These are phyloP conservation scores for Syzygium grande DNA, from an alignment of 345 rosid genomes.

Conservation along the genomic window DNA sequence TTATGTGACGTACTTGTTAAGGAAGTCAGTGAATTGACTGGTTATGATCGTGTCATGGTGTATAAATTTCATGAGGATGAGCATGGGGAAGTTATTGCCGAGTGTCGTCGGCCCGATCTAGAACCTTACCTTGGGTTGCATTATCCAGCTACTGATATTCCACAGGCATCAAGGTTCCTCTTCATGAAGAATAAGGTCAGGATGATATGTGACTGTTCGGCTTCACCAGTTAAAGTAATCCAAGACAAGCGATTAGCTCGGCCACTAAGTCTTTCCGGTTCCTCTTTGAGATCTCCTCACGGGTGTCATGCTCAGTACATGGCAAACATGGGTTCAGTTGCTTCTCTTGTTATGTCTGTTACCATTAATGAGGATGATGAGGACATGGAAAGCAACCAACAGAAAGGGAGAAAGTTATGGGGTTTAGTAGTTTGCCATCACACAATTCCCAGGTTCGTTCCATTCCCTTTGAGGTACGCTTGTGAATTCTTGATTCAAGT, in stretches of 20 bases:
- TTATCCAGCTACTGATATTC: constrained; percentile 87
- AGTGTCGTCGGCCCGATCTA: constrained; percentile 32
- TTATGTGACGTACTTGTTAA: constrained; percentile 63
- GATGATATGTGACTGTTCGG: constrained; percentile 75
- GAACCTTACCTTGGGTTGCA: constrained; percentile 79
- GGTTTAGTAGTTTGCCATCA: constrained; percentile 95
- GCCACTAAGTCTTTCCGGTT: constrained; percentile 71
- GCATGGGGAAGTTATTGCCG: constrained; percentile 90
- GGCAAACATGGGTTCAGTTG: constrained; percentile 79
- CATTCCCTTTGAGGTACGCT: constrained; percentile 77
- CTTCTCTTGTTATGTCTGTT: constrained; percentile 83
- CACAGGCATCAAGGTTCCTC: constrained; percentile 80
- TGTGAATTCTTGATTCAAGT: constrained; percentile 83
- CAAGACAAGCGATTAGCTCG: constrained; percentile 55
- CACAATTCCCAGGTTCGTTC: constrained; percentile 58
- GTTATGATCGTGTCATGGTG: constrained; percentile 83
- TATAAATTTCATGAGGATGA: constrained; percentile 86
- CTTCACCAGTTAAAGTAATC: constrained; percentile 50
- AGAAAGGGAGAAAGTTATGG: constrained; percentile 57
- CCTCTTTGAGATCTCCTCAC: constrained; percentile 79
- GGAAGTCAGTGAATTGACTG: constrained; percentile 69
- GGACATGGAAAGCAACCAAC: constrained; percentile 27
- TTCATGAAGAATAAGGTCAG: constrained; percentile 81
- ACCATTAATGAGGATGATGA: constrained; percentile 55
- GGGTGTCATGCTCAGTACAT: constrained; percentile 80